Percentiles rank a stretch among this genome's conserved stretches.
phyloP scores from a whole-genome alignment of 768 basidiomycete species.

The Candolleomyces eurysporus region DNA sequence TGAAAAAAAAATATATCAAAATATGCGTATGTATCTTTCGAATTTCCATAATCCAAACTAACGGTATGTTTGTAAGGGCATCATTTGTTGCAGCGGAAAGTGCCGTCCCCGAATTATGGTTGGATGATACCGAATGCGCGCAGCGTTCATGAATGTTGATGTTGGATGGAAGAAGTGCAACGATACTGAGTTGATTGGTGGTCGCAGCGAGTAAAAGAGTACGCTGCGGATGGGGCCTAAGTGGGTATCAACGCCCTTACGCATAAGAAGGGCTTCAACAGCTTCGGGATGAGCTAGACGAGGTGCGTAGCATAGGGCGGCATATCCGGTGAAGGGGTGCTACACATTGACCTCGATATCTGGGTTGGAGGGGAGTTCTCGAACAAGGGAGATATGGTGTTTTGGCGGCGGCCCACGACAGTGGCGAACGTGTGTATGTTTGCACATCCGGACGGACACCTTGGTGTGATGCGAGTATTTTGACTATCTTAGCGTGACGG shows the following conservation, averaged over 20 bases:
- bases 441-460: background rate
- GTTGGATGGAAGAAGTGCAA: background rate
- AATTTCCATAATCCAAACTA: no score
- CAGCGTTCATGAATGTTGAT: no score
- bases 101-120: no score
- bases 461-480: background rate
- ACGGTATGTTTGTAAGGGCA: no score
- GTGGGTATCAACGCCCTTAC: background rate
- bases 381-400: background rate
- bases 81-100: no score
- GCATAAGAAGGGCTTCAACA: background rate
- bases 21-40: no score
- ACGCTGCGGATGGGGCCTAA: background rate
- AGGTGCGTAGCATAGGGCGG: background rate
- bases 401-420: background rate
- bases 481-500: background rate
- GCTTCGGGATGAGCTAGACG: background rate
- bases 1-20: no score
- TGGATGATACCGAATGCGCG: no score
- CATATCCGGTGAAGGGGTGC: background rate
- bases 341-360: background rate
- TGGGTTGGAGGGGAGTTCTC: no score
- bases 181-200: background rate
- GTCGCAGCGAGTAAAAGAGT: background rate
- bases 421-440: background rate